These are phyloP conservation scores for Lagenaria siceraria DNA, from an alignment of 306 rosid genomes.

Conservation along the genomic window DNA sequence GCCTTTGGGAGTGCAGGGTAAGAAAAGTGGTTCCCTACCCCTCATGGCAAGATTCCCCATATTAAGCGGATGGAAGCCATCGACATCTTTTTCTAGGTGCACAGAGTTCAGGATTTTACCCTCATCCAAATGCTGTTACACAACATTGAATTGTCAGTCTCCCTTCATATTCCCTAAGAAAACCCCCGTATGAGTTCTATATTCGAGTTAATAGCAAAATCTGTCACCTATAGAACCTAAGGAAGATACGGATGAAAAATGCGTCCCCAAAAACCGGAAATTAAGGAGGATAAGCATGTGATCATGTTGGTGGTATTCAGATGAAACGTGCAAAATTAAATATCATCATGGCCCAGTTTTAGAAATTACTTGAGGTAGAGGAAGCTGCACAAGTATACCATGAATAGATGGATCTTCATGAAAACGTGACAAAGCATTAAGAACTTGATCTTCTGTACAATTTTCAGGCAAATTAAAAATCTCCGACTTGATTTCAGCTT, in stretches of 20 bases:
- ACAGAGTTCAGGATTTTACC: conserved; percentile 39
- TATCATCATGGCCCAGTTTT: conserved; percentile 19
- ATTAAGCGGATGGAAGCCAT: conserved; percentile 82
- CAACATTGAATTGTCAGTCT: conserved; percentile 32
- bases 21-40: conserved; percentile 82
- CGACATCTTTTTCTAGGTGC: conserved; percentile 72
- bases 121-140: conserved; percentile 81
- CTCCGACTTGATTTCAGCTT: conserved; percentile 59
- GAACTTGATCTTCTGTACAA: conserved; percentile 54
- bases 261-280: neutral
- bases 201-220: neutral
- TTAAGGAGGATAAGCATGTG: neutral
- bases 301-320: neutral
- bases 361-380: conserved; percentile 82
- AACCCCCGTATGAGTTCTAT: neutral
- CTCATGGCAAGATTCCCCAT: conserved; percentile 76
- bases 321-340: conserved; percentile 1
- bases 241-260: too few relatives aligned
- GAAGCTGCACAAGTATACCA: conserved; percentile 96
- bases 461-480: conserved; percentile 44
- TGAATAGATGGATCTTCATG: conserved; percentile 71
- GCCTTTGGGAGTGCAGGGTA: conserved; percentile 87
- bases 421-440: conserved; percentile 37
- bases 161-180: conserved; percentile 4
- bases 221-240: too few relatives aligned